phyloP scores from a whole-genome alignment of 2,329 filamentous ascomycete genomes.

The Neonectria ditissima region DNA sequence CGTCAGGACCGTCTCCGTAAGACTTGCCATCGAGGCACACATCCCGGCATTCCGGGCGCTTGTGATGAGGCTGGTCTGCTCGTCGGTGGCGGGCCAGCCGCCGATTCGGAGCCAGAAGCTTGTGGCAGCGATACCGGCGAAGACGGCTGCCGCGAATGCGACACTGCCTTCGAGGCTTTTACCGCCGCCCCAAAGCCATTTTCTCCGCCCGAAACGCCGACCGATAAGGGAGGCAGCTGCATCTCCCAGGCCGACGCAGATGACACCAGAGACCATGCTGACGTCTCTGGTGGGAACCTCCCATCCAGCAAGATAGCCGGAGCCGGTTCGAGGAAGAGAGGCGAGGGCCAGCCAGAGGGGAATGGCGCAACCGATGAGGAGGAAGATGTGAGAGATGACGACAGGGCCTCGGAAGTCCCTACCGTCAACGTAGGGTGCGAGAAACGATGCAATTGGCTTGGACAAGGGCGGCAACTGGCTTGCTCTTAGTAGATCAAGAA shows the following conservation, averaged over 20 bases:
- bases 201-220: conserved; percentile 83
- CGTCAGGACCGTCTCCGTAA: conserved; percentile 94
- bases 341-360: conserved; percentile 91
- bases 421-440: conserved; percentile 94
- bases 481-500: conserved; percentile 89
- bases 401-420: conserved; percentile 93
- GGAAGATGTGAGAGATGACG: conserved; percentile 95
- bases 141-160: conserved; percentile 86
- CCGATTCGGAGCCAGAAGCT: conserved; percentile 82
- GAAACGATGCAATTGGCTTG: conserved; percentile 84
- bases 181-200: conserved; percentile 97
- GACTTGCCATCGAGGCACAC: conserved; percentile 83
- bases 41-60: conserved; percentile 74
- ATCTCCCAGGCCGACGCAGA: conserved; percentile 96
- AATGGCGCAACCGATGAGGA: conserved; percentile 94
- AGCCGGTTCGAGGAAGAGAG: conserved; percentile 69
- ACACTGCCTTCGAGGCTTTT: conserved; percentile 91
- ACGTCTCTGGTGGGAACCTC: conserved; percentile 79
- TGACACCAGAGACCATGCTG: conserved; percentile 90
- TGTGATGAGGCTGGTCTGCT: conserved; percentile 52
- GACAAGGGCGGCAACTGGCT: conserved; percentile 92
- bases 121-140: conserved; percentile 75
- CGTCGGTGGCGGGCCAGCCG: conserved; percentile 71
- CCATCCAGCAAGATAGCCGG: conserved; percentile 76
- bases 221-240: conserved; percentile 93